A percentile compares a stretch with the other conserved stretches of the same genome.
Evolutionary conservation across 2,329 filamentous ascomycete genomes (phyloP).

Genomic region (Akanthomyces muscarius): DNA sequence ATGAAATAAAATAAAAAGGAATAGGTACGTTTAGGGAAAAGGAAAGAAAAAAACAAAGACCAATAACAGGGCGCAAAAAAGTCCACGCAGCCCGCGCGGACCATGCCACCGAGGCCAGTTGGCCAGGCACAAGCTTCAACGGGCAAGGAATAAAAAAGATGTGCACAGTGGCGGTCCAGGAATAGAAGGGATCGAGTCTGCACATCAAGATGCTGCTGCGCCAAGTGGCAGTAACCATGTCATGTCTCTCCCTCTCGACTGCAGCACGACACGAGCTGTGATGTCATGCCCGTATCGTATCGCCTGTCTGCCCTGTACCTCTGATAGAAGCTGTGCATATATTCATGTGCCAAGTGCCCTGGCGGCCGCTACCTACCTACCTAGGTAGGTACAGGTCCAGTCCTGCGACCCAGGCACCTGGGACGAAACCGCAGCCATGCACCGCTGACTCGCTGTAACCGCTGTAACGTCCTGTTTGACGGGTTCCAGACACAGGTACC

Average conservation of each 20-base stretch:
- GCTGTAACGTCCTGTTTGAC: not conserved
- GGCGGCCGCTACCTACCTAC: not conserved
- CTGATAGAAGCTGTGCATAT: no score
- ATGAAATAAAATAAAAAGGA: not conserved
- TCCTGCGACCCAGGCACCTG: no score
- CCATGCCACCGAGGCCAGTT: no score
- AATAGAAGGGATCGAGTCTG: not conserved
- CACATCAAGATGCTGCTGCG: not conserved
- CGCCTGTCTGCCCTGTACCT: not conserved
- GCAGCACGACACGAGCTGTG: not conserved
- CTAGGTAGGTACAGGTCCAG: no score
- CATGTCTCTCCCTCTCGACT: not conserved
- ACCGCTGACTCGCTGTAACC: not conserved
- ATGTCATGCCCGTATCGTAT: slow-evolving; percentile 13
- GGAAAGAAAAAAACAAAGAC: not conserved
- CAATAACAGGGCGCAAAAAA: no score
- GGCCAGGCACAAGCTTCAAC: no score
- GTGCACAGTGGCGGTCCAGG: no score
- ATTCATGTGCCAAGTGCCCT: no score
- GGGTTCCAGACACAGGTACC: no score
- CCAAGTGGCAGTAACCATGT: not conserved
- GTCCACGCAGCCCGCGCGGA: no score
- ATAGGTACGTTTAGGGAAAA: not conserved
- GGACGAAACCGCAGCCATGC: not conserved
- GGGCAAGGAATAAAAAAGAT: no score